Evolutionary conservation across 192 early-diverging fungal species (phyloP), one percentile per base, ranked within the genome.

Genomic region (Hyaloraphidium curvatum): DNA sequence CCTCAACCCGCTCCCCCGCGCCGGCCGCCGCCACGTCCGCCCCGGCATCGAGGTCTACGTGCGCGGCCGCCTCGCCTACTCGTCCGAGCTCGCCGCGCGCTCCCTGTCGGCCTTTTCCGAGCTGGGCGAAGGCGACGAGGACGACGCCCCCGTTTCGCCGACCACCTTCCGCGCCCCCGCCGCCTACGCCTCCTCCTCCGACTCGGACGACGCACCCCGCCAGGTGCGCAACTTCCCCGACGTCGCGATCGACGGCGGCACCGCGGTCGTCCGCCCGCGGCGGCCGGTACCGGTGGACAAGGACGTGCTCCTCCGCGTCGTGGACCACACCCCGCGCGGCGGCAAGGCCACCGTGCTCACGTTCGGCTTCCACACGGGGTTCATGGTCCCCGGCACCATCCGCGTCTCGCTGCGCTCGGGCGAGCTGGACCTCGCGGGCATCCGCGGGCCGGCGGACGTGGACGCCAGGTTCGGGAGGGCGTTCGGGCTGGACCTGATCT

Each of bases 331-430:
- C 28, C 25, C n/a, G 28, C 17, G 21, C 22, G 9, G 7, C 27
- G 50, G 17, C 16, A 37, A 37, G n/a, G 59, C 57, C 21, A 76
- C 76, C 0, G 66, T 78, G 53, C 60, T 72, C 17, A 67, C 61
- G 23, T 70, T 78, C 39, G 69, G 70, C 1, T 78, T 78, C 55
- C 60, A 78, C 52, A 68, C 71, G n/a, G 76, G 76, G 19, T 78
- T 78, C 53, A 76, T 78, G 66, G 60, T 65, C 9, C 40, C 67
- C 16, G 76, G 76, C 19, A 53, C 72, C 39, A 70, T 78, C 43
- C 66, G 74, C n/a, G 71, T 78, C 2, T 26, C 7, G 1, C 50
- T 11, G 0, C 23, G 4, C 9, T 11, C 7, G 9, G 33, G 33
- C 9, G 7, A 37, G 9, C 33, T 37, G 7, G 33, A 37, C 33